phyloP scores from a whole-genome alignment of 495 filamentous ascomycete species.

The Hypomontagnella submonticulosa region DNA sequence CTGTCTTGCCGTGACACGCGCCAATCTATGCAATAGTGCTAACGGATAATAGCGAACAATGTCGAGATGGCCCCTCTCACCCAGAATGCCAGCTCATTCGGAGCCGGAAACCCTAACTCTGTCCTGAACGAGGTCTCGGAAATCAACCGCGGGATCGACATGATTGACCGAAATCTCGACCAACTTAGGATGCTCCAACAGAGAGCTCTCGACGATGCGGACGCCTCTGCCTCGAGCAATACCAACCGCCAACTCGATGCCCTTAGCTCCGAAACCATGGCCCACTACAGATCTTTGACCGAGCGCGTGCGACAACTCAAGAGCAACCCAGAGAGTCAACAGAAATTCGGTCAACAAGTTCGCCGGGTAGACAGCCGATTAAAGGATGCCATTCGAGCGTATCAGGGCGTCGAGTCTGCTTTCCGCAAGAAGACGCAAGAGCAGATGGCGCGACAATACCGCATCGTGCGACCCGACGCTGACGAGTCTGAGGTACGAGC shows the following conservation, averaged over 20 bases:
- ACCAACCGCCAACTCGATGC: constrained; percentile 68
- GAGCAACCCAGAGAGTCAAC: constrained; percentile 76
- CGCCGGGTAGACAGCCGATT: constrained; percentile 80
- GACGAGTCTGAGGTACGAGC: constrained; percentile 81
- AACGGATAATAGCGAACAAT: constrained; percentile 51
- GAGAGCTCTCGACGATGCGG: constrained; percentile 67
- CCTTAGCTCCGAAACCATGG: constrained; percentile 78
- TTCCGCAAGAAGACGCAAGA: constrained; percentile 82
- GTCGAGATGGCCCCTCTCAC: constrained; percentile 73
- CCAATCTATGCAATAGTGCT: constrained; percentile 16
- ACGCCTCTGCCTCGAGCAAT: constrained; percentile 60
- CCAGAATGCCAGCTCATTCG: constrained; percentile 58
- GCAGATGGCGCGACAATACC: constrained; percentile 87
- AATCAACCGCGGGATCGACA: constrained; percentile 79
- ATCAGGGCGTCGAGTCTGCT: constrained; percentile 78
- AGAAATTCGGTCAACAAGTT: constrained; percentile 80
- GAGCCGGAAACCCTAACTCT: constrained; percentile 68
- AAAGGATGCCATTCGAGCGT: constrained; percentile 79
- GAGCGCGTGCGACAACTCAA: constrained; percentile 82
- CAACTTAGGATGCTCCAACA: constrained; percentile 68
- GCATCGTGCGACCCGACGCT: constrained; percentile 87
- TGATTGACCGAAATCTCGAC: constrained; percentile 72
- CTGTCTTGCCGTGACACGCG: constrained; percentile 43
- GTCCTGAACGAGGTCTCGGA: constrained; percentile 85
- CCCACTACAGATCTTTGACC: constrained; percentile 77